Evolutionary conservation across 225 moss, liverwort and hornwort genomes (phyloP).

Genomic region (Physcomitrium patens): DNA sequence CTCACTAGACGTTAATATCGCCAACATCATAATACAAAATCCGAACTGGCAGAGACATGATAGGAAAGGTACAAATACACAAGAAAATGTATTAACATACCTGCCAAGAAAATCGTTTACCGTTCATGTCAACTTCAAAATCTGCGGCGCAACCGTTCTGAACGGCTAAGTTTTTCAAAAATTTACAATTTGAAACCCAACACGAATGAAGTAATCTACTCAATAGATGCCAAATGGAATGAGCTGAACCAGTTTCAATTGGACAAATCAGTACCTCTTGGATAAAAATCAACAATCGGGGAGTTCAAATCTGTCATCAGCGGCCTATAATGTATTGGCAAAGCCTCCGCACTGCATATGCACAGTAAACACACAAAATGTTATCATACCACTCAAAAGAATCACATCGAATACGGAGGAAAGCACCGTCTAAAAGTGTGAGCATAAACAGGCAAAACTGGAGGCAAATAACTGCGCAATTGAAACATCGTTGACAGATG

Average conservation of each 20-base stretch:
- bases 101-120: slow-evolving; percentile 98
- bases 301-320: slow-evolving; percentile 84
- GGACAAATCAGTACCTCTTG: slow-evolving; percentile 56
- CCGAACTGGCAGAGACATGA: background rate
- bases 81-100: slow-evolving; percentile 36
- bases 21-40: background rate
- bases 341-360: slow-evolving; percentile 74
- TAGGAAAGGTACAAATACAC: background rate
- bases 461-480: background rate
- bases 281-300: slow-evolving; percentile 92
- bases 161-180: slow-evolving; percentile 15
- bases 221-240: background rate
- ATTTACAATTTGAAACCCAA: background rate
- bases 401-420: background rate
- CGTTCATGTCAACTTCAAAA: slow-evolving; percentile 96
- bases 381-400: background rate
- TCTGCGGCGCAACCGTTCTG: slow-evolving; percentile 52
- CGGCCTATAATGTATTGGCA: slow-evolving; percentile 76
- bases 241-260: slow-evolving; percentile 11
- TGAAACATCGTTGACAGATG: background rate
- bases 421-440: background rate
- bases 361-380: background rate
- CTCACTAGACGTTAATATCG: background rate
- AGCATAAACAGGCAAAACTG: slow-evolving; percentile 2
- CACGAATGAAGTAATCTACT: background rate